Base-by-base conservation (phyloP, 257 asterid species). In the Perilla frutescens region DNA sequence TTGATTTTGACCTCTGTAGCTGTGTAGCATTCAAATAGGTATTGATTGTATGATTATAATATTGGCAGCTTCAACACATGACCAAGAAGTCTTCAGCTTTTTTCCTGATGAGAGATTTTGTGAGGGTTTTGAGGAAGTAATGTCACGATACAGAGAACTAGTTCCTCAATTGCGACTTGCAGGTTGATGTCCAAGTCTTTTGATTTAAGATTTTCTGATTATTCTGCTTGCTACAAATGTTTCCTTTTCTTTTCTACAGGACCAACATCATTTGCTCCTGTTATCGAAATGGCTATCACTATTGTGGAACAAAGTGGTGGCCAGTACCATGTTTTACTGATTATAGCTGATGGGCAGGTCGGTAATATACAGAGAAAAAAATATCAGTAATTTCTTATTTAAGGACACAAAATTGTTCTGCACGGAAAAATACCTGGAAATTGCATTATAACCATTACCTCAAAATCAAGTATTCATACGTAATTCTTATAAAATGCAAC, bases 21-120 rank as follows among this genome's bases (percentile, higher is more conserved):
- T 43, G 59, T 39, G n/a, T 64, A 13, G 65, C 37, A 40, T 40
- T 57, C 31, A 68, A 68, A 69, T 40, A 48, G 70, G 37, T 66
- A 72, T 71, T 51, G 71, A 49, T 66, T 61, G 66, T 50, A 61
- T 73, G 60, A 61, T 56, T 81, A 56, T 77, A 58, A 63, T 68
- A 59, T 72, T 81, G 77, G 61, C 90, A 94, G 97, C 99, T 65
- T 89, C 99, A 12, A 94, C 99, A n/a, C 99, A 94, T 82, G 99
- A 94, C 80, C 96, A 91, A 84, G 97, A 91, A 78, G 96, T 88
- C 74, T 94, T 91, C 81, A 86, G 92, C 82, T 94, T 94, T 78
- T 86, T 77, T 47, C 90, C 96, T 0, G 96, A 91, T 37, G 97
- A 91, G 12, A 86, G 87, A 71, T 85, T 83, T 74, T 94, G 99